Percentiles rank a stretch among this genome's conserved stretches.
phyloP scores from a whole-genome alignment of 2,329 filamentous ascomycete species.

The Amphichorda felina region DNA sequence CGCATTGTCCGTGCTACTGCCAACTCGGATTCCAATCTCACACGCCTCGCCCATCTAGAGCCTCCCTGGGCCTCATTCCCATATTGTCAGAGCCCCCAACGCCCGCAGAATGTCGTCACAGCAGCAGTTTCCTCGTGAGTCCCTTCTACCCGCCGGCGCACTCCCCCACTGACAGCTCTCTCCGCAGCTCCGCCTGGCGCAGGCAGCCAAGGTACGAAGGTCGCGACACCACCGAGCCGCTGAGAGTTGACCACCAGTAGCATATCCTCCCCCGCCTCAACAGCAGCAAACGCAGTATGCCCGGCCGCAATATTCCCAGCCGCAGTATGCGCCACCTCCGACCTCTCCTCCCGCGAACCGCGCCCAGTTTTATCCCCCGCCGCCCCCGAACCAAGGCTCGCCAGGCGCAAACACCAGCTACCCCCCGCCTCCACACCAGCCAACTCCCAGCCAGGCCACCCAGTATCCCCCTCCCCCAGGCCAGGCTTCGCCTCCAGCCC shows the following conservation, averaged over 20 bases:
- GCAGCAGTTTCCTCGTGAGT: not conserved
- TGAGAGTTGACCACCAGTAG: not conserved
- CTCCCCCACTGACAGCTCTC: not conserved
- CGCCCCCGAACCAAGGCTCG: slow-evolving; percentile 20
- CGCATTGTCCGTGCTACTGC: too few species aligned
- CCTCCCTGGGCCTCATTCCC: too few species aligned
- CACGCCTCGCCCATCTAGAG: too few species aligned
- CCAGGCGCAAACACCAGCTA: slow-evolving; percentile 8
- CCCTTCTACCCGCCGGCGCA: not conserved
- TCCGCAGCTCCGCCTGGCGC: slow-evolving; percentile 27
- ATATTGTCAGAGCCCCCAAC: too few species aligned
- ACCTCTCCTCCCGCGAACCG: slow-evolving; percentile 33
- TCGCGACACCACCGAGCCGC: too few species aligned
- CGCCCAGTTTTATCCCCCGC: slow-evolving; percentile 32
- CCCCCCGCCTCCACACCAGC: slow-evolving; percentile 17
- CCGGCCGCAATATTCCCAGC: too few species aligned
- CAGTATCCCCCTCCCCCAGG: slow-evolving; percentile 5
- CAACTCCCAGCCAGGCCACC: slow-evolving; percentile 11
- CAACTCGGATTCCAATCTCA: too few species aligned
- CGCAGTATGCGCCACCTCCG: slow-evolving; percentile 33
- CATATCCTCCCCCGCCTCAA: slow-evolving; percentile 3
- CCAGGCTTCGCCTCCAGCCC: slow-evolving; percentile 1
- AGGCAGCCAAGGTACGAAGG: slow-evolving; percentile 4
- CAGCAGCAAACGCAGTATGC: too few species aligned
- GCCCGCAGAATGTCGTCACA: too few species aligned